Conservation (phyloP, 768 basidiomycete genomes). For the Obba rivulosa region DNA sequence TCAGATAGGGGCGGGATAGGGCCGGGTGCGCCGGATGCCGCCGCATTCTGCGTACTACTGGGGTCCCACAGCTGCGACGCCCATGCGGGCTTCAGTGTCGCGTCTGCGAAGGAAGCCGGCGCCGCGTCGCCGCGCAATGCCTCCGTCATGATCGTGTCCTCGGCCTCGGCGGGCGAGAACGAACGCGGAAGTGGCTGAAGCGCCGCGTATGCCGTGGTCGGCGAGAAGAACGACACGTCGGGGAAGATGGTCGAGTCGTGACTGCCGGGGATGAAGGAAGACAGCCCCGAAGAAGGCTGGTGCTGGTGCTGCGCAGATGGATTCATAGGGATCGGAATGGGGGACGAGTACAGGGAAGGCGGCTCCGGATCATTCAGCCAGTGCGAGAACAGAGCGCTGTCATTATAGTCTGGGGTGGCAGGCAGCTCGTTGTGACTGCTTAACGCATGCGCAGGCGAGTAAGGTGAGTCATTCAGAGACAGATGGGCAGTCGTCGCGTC, state of each 20-base stretch:
- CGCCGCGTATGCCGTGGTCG: constrained; percentile 49
- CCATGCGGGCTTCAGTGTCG: constrained; percentile 44
- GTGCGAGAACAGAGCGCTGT: constrained; percentile 38
- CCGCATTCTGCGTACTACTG: constrained; percentile 27
- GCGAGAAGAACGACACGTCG: constrained; percentile 51
- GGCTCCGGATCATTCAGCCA: constrained; percentile 64
- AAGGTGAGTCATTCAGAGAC: constrained; percentile 31
- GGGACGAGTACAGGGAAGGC: constrained; percentile 30
- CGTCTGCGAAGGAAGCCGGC: constrained; percentile 3
- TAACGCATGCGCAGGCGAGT: constrained; percentile 25
- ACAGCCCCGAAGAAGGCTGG: constrained; percentile 24
- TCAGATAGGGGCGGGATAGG: constrained; percentile 27
- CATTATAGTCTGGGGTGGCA: constrained; percentile 34
- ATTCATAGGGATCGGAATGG: constrained; percentile 65
- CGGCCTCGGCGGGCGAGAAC: constrained; percentile 45
- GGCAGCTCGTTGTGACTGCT: constrained; percentile 27
- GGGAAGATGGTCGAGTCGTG: constrained; percentile 39
- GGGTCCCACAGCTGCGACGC: constrained; percentile 63
- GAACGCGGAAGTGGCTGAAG: constrained; percentile 57
- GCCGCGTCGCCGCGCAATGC: constrained; percentile 12
- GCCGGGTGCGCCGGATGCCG: constrained; percentile 30
- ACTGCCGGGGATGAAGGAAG: constrained; percentile 45
- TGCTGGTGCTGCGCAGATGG: constrained; percentile 26
- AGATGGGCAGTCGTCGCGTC: constrained; percentile 18
- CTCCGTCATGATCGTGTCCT: constrained; percentile 19